phyloP scores from a whole-genome alignment of 2,329 filamentous ascomycete species.

The Diaporthe sp. region DNA sequence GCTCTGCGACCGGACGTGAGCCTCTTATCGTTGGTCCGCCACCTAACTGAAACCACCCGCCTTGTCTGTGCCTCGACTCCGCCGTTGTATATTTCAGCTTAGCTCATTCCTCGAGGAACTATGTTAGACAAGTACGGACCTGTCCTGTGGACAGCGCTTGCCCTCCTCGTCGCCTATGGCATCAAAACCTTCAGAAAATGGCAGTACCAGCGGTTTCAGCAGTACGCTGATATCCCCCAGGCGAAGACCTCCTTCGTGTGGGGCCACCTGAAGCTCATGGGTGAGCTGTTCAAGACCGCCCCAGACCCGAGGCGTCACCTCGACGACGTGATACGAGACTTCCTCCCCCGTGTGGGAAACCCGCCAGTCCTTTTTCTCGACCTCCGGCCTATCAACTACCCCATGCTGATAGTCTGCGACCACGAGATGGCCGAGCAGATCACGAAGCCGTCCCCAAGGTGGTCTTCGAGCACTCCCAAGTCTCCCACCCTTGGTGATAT shows the following conservation, averaged over 20 bases:
- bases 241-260: slow-evolving; percentile 33
- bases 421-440: slow-evolving; percentile 56
- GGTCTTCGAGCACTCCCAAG: slow-evolving; percentile 51
- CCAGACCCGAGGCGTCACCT: slow-evolving; percentile 34
- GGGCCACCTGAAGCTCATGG: slow-evolving; percentile 35
- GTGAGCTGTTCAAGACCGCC: slow-evolving; percentile 9
- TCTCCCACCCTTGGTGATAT: slow-evolving; percentile 48
- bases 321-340: slow-evolving; percentile 43
- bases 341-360: slow-evolving; percentile 46
- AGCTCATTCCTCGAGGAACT: neutral
- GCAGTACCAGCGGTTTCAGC: slow-evolving; percentile 33
- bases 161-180: slow-evolving; percentile 28
- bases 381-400: slow-evolving; percentile 50
- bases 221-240: slow-evolving; percentile 35
- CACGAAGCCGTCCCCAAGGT: slow-evolving; percentile 49
- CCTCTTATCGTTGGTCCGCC: neutral
- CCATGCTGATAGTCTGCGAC: slow-evolving; percentile 50
- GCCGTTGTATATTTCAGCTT: neutral
- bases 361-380: slow-evolving; percentile 54
- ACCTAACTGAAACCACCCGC: neutral
- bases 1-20: neutral
- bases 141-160: slow-evolving; percentile 34
- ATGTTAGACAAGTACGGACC: slow-evolving; percentile 31
- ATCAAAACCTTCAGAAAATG: slow-evolving; percentile 32
- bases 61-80: neutral